phyloP scores from a whole-genome alignment of 306 rosid species.

The Urtica urens region DNA sequence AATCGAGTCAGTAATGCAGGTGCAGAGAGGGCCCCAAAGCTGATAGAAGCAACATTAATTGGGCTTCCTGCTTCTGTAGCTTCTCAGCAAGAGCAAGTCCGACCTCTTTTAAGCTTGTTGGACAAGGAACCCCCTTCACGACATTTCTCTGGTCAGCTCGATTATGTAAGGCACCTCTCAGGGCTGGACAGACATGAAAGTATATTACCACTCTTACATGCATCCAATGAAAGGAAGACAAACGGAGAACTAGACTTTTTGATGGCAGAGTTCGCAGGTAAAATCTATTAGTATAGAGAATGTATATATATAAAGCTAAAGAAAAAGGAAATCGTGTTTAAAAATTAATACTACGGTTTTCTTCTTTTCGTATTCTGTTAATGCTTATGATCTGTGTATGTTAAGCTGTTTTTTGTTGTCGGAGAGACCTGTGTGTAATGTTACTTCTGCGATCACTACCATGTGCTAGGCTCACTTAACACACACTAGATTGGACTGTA shows the following conservation, averaged over 20 bases:
- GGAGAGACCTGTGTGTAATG: too few species aligned
- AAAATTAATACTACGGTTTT: too few species aligned
- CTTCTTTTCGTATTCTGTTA: too few species aligned
- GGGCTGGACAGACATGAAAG: slow-evolving; percentile 96
- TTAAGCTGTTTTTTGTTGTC: too few species aligned
- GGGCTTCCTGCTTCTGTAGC: slow-evolving; percentile 43
- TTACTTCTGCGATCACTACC: too few species aligned
- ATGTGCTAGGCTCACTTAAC: too few species aligned
- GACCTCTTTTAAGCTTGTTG: slow-evolving; percentile 96
- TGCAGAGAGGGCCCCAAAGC: slow-evolving; percentile 53
- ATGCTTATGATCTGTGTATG: too few species aligned
- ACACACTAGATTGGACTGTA: too few species aligned
- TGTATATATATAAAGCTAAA: too few species aligned
- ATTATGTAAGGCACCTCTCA: slow-evolving; percentile 75
- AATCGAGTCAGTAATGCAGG: slow-evolving; percentile 44
- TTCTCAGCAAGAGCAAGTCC: slow-evolving; percentile 72
- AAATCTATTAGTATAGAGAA: slow-evolving; percentile 15
- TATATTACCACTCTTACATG: slow-evolving; percentile 85
- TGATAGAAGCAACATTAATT: slow-evolving; percentile 51
- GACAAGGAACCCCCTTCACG: slow-evolving; percentile 97
- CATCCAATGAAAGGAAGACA: slow-evolving; percentile 70
- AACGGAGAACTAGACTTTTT: slow-evolving; percentile 89
- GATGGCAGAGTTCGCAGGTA: slow-evolving; percentile 99
- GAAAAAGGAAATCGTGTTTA: too few species aligned
- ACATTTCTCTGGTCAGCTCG: slow-evolving; percentile 92